phyloP scores from a whole-genome alignment of 345 rosid species.

The Eucalyptus coolabah region DNA sequence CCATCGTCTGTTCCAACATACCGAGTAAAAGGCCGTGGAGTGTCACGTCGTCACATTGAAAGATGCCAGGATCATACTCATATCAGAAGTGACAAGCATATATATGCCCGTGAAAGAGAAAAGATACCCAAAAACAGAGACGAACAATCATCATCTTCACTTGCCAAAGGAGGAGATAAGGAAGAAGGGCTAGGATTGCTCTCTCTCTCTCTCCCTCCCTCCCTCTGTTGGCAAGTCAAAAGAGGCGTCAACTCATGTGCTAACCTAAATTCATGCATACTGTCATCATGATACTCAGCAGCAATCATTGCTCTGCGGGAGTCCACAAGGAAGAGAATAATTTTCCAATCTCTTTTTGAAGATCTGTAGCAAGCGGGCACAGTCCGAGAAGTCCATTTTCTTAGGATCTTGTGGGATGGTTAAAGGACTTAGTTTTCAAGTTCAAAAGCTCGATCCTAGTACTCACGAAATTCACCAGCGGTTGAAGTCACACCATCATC shows the following conservation, averaged over 20 bases:
- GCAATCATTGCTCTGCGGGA: background rate
- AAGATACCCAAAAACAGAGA: background rate
- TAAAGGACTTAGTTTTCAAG: background rate
- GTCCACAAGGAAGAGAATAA: background rate
- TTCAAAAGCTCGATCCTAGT: background rate
- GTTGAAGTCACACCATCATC: background rate
- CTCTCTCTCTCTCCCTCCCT: background rate
- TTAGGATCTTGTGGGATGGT: background rate
- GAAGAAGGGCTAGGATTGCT: background rate
- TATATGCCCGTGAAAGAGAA: background rate
- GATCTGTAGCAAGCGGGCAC: background rate
- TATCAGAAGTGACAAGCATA: background rate
- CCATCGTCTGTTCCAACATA: background rate
- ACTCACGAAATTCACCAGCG: background rate
- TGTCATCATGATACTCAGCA: background rate
- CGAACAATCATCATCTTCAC: background rate
- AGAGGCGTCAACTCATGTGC: background rate
- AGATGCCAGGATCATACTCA: background rate
- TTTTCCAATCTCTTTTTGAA: background rate
- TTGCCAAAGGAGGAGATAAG: background rate
- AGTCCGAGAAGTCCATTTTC: background rate
- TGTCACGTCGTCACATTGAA: background rate
- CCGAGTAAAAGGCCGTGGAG: background rate
- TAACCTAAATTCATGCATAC: background rate
- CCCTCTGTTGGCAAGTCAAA: background rate